Evolutionary conservation across 2,329 filamentous ascomycete species (phyloP).

Genomic region (Lachnellula arida): DNA sequence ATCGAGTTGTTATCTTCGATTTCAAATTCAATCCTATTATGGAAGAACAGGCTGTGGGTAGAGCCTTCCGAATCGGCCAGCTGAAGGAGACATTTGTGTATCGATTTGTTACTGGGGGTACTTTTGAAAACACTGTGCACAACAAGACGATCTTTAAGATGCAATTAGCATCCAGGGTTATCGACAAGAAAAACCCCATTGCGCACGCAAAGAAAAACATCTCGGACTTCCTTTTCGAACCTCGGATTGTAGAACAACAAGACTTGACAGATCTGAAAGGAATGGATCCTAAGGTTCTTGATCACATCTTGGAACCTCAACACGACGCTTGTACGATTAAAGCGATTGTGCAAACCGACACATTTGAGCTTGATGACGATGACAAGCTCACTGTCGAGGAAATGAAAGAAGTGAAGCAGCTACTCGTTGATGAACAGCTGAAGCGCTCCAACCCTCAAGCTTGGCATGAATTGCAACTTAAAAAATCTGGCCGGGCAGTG

Average conservation of each 20-base stretch:
- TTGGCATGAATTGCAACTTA: conserved; percentile 1
- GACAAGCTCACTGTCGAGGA: conserved; percentile 61
- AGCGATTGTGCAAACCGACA: conserved; percentile 62
- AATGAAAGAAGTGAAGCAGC: conserved; percentile 46
- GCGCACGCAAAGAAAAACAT: conserved; percentile 55
- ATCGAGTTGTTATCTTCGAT: conserved; percentile 82
- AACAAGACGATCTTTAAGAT: conserved; percentile 77
- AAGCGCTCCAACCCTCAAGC: conserved; percentile 25
- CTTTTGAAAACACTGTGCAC: conserved; percentile 71
- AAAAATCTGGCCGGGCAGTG: neutral
- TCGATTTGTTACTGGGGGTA: conserved; percentile 71
- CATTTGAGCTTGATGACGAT: conserved; percentile 65
- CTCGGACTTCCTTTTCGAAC: conserved; percentile 54
- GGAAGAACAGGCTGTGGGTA: conserved; percentile 83
- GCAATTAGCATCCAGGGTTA: conserved; percentile 71
- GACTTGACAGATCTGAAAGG: conserved; percentile 51
- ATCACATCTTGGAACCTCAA: conserved; percentile 53
- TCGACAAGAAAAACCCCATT: conserved; percentile 77
- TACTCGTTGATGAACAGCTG: conserved; percentile 34
- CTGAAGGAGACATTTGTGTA: conserved; percentile 79
- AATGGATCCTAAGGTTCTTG: conserved; percentile 56
- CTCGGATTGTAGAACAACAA: conserved; percentile 46
- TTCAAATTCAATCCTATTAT: conserved; percentile 74
- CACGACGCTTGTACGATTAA: conserved; percentile 43
- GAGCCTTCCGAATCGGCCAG: conserved; percentile 83